Percentiles rank a stretch among this genome's conserved stretches.
These are phyloP conservation scores for Stylonectria norvegica DNA, from an alignment of 2,329 filamentous ascomycete species.

Conservation along the genomic window DNA sequence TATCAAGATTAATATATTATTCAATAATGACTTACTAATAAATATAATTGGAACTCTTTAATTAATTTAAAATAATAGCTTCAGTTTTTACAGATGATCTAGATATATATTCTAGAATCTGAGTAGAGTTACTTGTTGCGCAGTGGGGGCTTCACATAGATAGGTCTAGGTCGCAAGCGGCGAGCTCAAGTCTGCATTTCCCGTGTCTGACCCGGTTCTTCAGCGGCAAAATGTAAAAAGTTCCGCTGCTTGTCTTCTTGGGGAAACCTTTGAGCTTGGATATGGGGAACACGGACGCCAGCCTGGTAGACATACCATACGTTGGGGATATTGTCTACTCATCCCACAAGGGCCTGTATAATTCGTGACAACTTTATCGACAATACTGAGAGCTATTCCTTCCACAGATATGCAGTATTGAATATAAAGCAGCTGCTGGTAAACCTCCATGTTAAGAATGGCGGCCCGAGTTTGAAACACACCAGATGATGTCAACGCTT, in stretches of 20 bases:
- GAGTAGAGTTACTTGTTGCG: background rate
- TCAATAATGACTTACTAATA: too few species aligned
- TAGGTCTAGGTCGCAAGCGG: background rate
- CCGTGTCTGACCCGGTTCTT: background rate
- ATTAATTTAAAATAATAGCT: too few species aligned
- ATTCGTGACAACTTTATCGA: background rate
- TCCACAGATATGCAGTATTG: too few species aligned
- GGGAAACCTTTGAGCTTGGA: background rate
- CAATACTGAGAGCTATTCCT: too few species aligned
- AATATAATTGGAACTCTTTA: too few species aligned
- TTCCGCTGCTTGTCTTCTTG: background rate
- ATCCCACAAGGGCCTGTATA: background rate
- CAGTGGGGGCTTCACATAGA: background rate
- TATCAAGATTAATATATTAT: too few species aligned
- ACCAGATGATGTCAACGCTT: slow-evolving; percentile 2
- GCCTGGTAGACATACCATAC: background rate
- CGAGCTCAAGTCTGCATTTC: background rate
- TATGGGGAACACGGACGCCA: background rate
- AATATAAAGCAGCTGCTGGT: background rate
- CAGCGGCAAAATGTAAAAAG: background rate
- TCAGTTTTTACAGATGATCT: too few species aligned
- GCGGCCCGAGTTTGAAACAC: background rate
- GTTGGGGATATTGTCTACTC: background rate
- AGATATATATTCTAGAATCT: background rate
- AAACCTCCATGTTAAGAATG: background rate